phyloP scores from a whole-genome alignment of 129 eudicot species.

The Glebionis coronaria region DNA sequence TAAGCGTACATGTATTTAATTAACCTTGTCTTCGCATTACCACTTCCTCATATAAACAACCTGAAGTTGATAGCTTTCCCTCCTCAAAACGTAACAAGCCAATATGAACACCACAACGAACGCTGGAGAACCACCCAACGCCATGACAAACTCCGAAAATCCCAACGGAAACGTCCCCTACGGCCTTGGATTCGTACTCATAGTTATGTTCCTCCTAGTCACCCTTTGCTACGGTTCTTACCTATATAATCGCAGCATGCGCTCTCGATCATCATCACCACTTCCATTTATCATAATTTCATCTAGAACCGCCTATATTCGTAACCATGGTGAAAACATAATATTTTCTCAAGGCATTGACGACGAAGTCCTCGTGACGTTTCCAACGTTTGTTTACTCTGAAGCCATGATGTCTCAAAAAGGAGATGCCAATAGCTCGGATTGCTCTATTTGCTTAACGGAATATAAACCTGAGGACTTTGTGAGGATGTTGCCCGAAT shows the following conservation, averaged over 20 bases:
- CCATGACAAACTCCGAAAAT: background rate
- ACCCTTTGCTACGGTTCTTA: constrained; percentile 29
- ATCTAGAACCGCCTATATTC: background rate
- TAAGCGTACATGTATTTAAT: too few relatives aligned
- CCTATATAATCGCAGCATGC: constrained; percentile 20
- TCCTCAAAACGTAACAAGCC: background rate
- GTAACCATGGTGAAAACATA: background rate
- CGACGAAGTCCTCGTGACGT: constrained; percentile 20
- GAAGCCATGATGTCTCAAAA: constrained; percentile 8
- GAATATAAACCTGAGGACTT: constrained; percentile 16
- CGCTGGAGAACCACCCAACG: constrained; percentile 20
- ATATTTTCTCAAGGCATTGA: constrained; percentile 14
- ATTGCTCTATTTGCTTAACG: constrained; percentile 27
- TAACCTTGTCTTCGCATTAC: too few relatives aligned
- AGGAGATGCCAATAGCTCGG: constrained; percentile 14
- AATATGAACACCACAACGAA: constrained; percentile 22
- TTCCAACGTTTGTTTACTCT: constrained; percentile 28
- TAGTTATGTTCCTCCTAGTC: constrained; percentile 26
- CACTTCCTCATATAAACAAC: background rate
- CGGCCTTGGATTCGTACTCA: constrained; percentile 22
- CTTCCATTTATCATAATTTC: too few relatives aligned
- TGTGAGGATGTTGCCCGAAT: constrained; percentile 24
- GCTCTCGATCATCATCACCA: constrained; percentile 6
- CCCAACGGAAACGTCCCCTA: background rate
- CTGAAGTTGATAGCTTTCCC: background rate